phyloP scores from a whole-genome alignment of 1,284 basidiomycete species.

The Salmacisia buchloeana region DNA sequence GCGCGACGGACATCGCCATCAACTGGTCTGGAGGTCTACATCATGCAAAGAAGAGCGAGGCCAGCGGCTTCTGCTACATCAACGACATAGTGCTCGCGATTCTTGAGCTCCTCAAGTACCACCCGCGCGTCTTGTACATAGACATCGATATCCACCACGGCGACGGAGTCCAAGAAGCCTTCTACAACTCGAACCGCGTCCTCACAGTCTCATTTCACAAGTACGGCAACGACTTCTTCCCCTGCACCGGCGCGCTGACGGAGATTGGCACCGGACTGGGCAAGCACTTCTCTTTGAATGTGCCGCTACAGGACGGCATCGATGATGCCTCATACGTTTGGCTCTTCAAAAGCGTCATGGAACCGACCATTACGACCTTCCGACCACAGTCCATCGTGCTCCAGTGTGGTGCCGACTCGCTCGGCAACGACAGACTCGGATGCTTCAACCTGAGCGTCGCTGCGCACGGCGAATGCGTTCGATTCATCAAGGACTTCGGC shows the following conservation, averaged over 20 bases:
- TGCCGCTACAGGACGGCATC: conserved; percentile 91
- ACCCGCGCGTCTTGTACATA: conserved; percentile 86
- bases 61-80: conserved; percentile 90
- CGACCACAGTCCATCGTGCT: conserved; percentile 85
- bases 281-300: conserved; percentile 92
- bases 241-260: conserved; percentile 46
- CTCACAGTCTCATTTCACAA: conserved; percentile 99
- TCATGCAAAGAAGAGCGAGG: conserved; percentile 95
- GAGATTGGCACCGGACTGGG: conserved; percentile 56
- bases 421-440: conserved; percentile 88
- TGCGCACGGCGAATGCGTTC: conserved; percentile 96
- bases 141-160: conserved; percentile 98
- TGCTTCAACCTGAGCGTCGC: conserved; percentile 98
- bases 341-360: conserved; percentile 92
- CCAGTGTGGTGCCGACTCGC: conserved; percentile 93
- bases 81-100: conserved; percentile 81
- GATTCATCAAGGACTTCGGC: conserved; percentile 86
- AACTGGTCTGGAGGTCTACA: conserved; percentile 98
- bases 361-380: conserved; percentile 84
- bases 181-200: conserved; percentile 94
- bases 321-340: conserved; percentile 94
- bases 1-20: conserved; percentile 88
- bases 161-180: conserved; percentile 97
- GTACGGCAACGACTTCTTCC: conserved; percentile 94
- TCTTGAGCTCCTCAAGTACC: conserved; percentile 55